Conservation (phyloP, 225 moss, liverwort and hornwort genomes). For the Marchantia polymorpha region DNA sequence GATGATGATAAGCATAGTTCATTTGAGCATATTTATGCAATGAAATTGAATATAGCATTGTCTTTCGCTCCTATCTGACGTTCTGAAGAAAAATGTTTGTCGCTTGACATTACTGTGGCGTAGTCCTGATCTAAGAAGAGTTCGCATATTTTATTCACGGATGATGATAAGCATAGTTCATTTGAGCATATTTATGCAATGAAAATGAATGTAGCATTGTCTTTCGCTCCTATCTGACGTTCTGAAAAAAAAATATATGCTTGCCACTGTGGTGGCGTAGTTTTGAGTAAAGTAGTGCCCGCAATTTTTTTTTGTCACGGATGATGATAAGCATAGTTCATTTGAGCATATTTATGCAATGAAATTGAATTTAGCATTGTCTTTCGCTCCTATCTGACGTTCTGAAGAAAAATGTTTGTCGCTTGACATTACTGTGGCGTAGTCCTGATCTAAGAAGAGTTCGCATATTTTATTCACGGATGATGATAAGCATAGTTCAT, state of each 20-base stretch:
- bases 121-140: neutral
- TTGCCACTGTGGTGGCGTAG: neutral
- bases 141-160: neutral
- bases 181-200: neutral
- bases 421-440: too few species aligned
- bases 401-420: neutral
- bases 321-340: slow-evolving; percentile 2
- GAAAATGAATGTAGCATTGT: neutral
- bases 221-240: too few species aligned
- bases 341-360: neutral
- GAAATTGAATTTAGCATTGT: neutral
- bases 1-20: too few species aligned
- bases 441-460: too few species aligned
- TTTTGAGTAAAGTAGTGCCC: too few species aligned
- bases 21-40: too few species aligned
- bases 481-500: neutral
- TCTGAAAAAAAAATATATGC: neutral
- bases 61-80: too few species aligned
- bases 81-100: too few species aligned
- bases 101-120: too few species aligned
- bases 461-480: too few species aligned
- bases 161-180: neutral
- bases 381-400: slow-evolving; percentile 3
- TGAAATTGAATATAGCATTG: too few species aligned
- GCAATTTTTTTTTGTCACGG: too few species aligned